phyloP scores from a whole-genome alignment of 1,284 basidiomycete genomes.

The Phellopilus nigrolimitatus region DNA sequence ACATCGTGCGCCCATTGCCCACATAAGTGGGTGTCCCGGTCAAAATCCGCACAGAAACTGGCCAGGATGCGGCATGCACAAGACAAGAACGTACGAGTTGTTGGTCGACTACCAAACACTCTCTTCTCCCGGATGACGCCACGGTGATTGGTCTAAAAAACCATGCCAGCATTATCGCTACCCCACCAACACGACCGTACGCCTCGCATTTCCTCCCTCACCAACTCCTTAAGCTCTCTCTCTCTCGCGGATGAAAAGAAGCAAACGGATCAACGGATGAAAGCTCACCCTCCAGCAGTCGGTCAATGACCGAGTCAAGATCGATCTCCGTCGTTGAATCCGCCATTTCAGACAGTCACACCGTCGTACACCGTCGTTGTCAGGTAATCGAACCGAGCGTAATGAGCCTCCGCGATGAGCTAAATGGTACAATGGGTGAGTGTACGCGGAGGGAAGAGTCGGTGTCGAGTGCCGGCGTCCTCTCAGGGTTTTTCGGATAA shows the following conservation, averaged over 20 bases:
- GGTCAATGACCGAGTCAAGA: conserved; percentile 97
- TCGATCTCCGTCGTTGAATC: conserved; percentile 83
- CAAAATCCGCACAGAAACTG: no score
- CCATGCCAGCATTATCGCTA: no score
- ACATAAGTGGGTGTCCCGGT: no score
- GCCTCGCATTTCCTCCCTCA: no score
- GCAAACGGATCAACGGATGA: conserved; percentile 18
- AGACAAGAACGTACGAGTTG: no score
- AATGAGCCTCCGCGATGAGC: neutral
- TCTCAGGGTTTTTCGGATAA: conserved; percentile 19
- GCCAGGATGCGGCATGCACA: no score
- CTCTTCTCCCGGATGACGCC: no score
- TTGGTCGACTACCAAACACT: no score
- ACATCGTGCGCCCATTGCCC: no score
- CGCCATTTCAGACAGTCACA: conserved; percentile 40
- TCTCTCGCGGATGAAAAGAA: neutral
- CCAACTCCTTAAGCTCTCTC: no score
- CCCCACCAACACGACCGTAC: no score
- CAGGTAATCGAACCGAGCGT: neutral
- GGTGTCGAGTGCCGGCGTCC: conserved; percentile 3
- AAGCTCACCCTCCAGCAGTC: conserved; percentile 87
- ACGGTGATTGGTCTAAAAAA: no score
- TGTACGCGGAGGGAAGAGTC: neutral
- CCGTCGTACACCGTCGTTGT: conserved; percentile 2
- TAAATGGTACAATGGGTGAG: neutral